Conservation (phyloP, 1,139 yeast genomes). For the Candida freyschussii region DNA sequence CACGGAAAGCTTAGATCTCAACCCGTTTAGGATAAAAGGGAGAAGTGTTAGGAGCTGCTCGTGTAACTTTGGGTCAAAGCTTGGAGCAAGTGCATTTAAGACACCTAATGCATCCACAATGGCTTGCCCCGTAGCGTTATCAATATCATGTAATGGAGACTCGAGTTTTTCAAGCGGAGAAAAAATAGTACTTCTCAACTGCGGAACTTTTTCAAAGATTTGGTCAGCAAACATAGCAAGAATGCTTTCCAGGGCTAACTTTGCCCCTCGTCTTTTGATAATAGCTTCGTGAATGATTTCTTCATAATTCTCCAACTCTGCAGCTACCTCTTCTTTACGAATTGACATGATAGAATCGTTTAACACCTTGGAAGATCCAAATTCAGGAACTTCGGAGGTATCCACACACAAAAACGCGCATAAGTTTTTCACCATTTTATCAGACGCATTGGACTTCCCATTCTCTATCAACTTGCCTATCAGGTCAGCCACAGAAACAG, state of each 20-base stretch:
- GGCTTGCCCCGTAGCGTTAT: constrained; percentile 61
- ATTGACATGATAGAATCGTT: constrained; percentile 65
- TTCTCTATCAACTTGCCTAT: constrained; percentile 50
- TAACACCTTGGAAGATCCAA: constrained; percentile 57
- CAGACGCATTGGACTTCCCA: constrained; percentile 70
- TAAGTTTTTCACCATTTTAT: constrained; percentile 81
- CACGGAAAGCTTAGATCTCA: constrained; percentile 69
- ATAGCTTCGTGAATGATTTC: constrained; percentile 67
- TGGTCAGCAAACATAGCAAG: constrained; percentile 45
- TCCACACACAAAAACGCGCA: constrained; percentile 95
- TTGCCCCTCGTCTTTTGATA: constrained; percentile 80
- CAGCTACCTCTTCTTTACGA: constrained; percentile 72
- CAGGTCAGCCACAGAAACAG: constrained; percentile 61
- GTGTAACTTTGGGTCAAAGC: constrained; percentile 47
- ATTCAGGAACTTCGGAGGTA: constrained; percentile 94
- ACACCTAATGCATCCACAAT: constrained; percentile 86
- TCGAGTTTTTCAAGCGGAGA: constrained; percentile 49
- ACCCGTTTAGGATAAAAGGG: constrained; percentile 53
- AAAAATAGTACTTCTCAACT: constrained; percentile 61
- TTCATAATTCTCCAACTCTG: constrained; percentile 65
- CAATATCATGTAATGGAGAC: constrained; percentile 32
- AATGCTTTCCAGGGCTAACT: constrained; percentile 59
- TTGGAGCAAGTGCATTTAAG: constrained; percentile 68
- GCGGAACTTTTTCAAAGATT: constrained; percentile 62
- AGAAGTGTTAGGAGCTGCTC: constrained; percentile 42